Evolutionary conservation across 2,329 filamentous ascomycete species (phyloP).

Genomic region (Tolypocladium tundrense): DNA sequence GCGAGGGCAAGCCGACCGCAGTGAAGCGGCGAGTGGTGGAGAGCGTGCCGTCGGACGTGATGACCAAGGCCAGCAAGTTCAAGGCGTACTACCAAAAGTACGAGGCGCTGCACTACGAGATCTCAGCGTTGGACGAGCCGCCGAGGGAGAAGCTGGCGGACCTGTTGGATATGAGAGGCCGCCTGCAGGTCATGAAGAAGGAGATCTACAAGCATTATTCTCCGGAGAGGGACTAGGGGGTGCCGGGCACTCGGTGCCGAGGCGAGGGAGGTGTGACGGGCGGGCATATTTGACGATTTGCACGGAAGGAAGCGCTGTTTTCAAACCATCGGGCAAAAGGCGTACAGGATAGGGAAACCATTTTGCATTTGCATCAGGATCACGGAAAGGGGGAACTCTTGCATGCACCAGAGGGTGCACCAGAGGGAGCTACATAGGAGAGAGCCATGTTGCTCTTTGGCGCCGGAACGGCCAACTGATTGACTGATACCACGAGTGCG

Average conservation of each 20-base stretch:
- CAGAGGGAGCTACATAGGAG: slow-evolving; percentile 2
- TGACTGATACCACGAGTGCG: slow-evolving; percentile 8
- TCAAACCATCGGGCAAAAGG: slow-evolving; percentile 2
- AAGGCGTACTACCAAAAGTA: slow-evolving; percentile 47
- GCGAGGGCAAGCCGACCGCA: slow-evolving; percentile 11
- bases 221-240: slow-evolving; percentile 13
- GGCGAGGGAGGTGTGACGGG: slow-evolving; percentile 4
- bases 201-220: slow-evolving; percentile 43
- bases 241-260: neutral
- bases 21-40: slow-evolving; percentile 19
- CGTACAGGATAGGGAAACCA: neutral
- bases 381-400: slow-evolving; percentile 5
- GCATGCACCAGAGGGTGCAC: slow-evolving; percentile 7
- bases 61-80: slow-evolving; percentile 45
- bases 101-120: slow-evolving; percentile 44
- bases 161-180: slow-evolving; percentile 43
- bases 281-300: neutral
- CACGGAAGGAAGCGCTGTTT: slow-evolving; percentile 2
- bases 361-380: slow-evolving; percentile 8
- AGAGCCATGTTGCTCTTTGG: slow-evolving; percentile 3
- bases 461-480: slow-evolving; percentile 3
- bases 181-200: slow-evolving; percentile 46
- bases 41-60: slow-evolving; percentile 29
- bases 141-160: slow-evolving; percentile 38
- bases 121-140: slow-evolving; percentile 39